These are phyloP conservation scores for Linderniella brevidens DNA, from an alignment of 257 asterid genomes.

Conservation along the genomic window DNA sequence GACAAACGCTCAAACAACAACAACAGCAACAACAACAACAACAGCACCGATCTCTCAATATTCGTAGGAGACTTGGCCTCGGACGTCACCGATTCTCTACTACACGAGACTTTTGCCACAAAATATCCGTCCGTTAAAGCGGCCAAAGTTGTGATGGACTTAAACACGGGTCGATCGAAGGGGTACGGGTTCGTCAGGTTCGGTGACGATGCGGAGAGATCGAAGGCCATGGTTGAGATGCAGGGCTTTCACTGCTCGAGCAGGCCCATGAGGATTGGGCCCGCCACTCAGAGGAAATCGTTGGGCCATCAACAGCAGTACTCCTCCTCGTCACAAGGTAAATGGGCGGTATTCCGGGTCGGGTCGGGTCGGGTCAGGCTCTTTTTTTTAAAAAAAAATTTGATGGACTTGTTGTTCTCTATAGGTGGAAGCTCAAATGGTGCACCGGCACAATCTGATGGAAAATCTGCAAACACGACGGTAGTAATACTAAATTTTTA, in stretches of 20 bases:
- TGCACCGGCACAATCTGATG: constrained; percentile 42
- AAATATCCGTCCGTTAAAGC: constrained; percentile 82
- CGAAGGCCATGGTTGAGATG: constrained; percentile 84
- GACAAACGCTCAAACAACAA: constrained; percentile 69
- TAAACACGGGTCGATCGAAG: constrained; percentile 75
- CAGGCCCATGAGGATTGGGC: constrained; percentile 89
- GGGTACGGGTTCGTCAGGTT: constrained; percentile 93
- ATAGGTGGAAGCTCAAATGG: constrained; percentile 73
- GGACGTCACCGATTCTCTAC: constrained; percentile 74
- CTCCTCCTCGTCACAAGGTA: constrained; percentile 40
- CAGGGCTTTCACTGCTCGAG: constrained; percentile 67
- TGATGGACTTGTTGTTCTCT: not conserved
- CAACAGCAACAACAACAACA: no score
- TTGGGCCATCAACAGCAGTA: constrained; percentile 57
- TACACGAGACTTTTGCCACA: constrained; percentile 54
- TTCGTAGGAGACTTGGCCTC: constrained; percentile 93
- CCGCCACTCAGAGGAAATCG: constrained; percentile 80
- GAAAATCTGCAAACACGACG: constrained; percentile 73
- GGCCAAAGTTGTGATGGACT: constrained; percentile 83
- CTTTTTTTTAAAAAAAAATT: no score
- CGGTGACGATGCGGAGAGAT: constrained; percentile 76
- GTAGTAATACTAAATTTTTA: constrained; percentile 21
- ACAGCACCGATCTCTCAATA: constrained; percentile 71
- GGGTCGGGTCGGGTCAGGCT: no score
- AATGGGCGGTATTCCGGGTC: not conserved